Conservation (phyloP, 352 stramenopile genomes). For the Phytophthora megakarya region DNA sequence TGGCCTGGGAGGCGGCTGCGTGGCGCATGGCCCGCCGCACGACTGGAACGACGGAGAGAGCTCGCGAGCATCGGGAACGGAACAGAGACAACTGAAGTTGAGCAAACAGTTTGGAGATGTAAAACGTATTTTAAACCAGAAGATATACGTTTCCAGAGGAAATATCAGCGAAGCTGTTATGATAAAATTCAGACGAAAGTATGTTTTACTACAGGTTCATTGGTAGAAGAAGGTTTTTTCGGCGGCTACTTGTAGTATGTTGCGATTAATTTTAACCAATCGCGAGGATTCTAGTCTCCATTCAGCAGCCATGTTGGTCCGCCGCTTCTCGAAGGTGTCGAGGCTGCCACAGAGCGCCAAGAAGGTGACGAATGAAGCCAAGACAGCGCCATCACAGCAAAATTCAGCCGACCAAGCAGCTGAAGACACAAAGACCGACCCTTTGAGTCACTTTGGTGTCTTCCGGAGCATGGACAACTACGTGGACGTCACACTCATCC, state of each 20-base stretch:
- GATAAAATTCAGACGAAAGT: background rate
- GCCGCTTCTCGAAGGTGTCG: constrained; percentile 26
- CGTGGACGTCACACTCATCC: constrained; percentile 66
- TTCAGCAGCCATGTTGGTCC: constrained; percentile 16
- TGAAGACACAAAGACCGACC: constrained; percentile 16
- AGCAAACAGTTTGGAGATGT: constrained; percentile 1
- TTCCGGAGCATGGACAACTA: constrained; percentile 77
- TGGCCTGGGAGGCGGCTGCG: constrained; percentile 15
- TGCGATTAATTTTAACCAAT: too few species aligned
- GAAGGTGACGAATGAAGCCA: constrained; percentile 2
- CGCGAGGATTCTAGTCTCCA: constrained; percentile 11
- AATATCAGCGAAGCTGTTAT: background rate
- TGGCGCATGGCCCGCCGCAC: constrained; percentile 6
- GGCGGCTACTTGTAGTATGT: background rate
- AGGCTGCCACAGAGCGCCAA: constrained; percentile 6
- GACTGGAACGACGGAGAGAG: constrained; percentile 29
- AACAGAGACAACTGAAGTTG: constrained; percentile 2
- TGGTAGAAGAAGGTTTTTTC: background rate
- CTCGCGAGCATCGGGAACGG: constrained; percentile 37
- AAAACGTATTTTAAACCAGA: background rate
- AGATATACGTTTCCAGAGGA: background rate
- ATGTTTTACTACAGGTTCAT: background rate
- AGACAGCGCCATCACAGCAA: constrained; percentile 1
- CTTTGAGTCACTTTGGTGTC: constrained; percentile 63
- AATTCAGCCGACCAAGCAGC: background rate